Evolutionary conservation across 1,284 basidiomycete species (phyloP).

Genomic region (Heterobasidion irregulare): DNA sequence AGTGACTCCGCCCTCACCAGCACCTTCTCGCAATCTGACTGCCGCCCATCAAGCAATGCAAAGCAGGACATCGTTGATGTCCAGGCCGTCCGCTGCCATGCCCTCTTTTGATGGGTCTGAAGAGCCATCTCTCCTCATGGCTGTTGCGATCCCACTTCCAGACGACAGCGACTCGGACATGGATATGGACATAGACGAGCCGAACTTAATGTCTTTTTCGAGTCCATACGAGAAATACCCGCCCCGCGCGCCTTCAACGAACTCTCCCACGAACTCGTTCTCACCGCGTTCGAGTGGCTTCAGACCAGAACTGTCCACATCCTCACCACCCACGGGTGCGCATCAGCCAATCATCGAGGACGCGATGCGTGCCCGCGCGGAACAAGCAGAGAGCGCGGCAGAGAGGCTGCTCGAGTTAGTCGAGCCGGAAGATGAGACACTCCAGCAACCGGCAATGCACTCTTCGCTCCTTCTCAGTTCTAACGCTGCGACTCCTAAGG

Average conservation of each 20-base stretch:
- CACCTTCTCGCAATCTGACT: constrained; percentile 14
- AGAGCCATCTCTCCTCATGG: constrained; percentile 62
- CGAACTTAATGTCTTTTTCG: constrained; percentile 65
- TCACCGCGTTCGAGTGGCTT: constrained; percentile 49
- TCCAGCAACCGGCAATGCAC: constrained; percentile 44
- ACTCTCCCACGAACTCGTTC: constrained; percentile 28
- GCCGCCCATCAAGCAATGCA: constrained; percentile 7
- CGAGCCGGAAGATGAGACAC: constrained; percentile 58
- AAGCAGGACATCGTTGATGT: constrained; percentile 7
- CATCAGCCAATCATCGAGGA: constrained; percentile 68
- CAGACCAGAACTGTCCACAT: constrained; percentile 42
- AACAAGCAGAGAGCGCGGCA: constrained; percentile 84
- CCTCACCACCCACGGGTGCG: constrained; percentile 28
- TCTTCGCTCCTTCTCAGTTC: constrained; percentile 43
- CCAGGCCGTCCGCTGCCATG: constrained; percentile 30
- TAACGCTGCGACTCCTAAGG: constrained; percentile 30
- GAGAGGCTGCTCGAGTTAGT: constrained; percentile 74
- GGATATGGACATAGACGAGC: constrained; percentile 36
- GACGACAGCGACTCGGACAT: constrained; percentile 63
- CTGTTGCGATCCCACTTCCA: constrained; percentile 63
- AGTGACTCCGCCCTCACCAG: constrained; percentile 26
- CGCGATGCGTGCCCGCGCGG: constrained; percentile 74
- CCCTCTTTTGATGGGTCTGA: constrained; percentile 23
- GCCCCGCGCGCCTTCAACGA: constrained; percentile 15
- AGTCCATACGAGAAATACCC: constrained; percentile 51